phyloP scores from a whole-genome alignment of 2,329 filamentous ascomycete species.

The Neofusicoccum laricinum region DNA sequence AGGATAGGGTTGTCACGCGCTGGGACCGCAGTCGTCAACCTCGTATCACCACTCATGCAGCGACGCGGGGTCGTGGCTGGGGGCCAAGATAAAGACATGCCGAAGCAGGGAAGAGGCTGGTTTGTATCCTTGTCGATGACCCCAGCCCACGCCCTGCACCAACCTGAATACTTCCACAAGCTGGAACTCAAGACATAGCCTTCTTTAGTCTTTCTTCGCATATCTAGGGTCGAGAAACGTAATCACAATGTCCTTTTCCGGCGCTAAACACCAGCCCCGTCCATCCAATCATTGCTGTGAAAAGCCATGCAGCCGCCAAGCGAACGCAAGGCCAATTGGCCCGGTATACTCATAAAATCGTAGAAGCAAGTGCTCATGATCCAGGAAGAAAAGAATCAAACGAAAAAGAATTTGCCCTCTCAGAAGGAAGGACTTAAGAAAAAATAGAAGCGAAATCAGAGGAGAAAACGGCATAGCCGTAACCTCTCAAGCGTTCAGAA shows the following conservation, averaged over 20 bases:
- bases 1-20: too few species aligned
- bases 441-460: not conserved
- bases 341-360: constrained; percentile 1
- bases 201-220: not conserved
- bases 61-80: constrained; percentile 7
- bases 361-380: not conserved
- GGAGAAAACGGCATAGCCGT: not conserved
- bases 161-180: not conserved
- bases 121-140: not conserved
- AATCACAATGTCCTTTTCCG: not conserved
- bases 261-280: not conserved
- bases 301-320: not conserved
- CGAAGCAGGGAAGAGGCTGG: constrained; percentile 9
- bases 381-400: not conserved
- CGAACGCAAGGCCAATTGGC: not conserved
- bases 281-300: not conserved
- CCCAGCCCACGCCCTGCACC: not conserved
- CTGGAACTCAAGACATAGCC: too few species aligned
- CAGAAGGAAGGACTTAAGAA: not conserved
- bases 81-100: not conserved
- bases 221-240: not conserved
- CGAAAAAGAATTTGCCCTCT: not conserved
- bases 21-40: not conserved
- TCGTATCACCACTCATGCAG: not conserved
- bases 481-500: not conserved